phyloP scores from a whole-genome alignment of 2,329 filamentous ascomycete genomes.

The Colletotrichum lentis region DNA sequence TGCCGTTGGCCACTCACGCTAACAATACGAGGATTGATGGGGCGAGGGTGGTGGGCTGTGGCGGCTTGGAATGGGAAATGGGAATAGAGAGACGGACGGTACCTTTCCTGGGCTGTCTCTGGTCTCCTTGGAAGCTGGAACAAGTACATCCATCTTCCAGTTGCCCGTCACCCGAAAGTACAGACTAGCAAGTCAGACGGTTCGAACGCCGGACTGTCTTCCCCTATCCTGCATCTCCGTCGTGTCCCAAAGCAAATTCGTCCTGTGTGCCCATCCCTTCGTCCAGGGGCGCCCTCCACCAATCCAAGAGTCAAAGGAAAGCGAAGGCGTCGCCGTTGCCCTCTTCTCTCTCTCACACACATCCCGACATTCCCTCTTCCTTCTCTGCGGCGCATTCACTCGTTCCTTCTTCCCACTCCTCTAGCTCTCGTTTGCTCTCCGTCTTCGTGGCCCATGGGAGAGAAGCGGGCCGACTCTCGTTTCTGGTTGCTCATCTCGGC shows the following conservation, averaged over 20 bases:
- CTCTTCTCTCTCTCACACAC: neutral
- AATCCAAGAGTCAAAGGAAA: neutral
- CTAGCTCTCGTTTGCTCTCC: conserved; percentile 11
- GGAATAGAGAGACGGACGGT: neutral
- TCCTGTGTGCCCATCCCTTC: conserved; percentile 18
- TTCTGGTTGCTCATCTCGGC: conserved; percentile 9
- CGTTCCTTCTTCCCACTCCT: conserved; percentile 16
- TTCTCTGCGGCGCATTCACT: conserved; percentile 8
- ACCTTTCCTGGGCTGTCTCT: neutral
- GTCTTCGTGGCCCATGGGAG: conserved; percentile 12
- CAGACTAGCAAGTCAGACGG: neutral
- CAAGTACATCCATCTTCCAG: neutral
- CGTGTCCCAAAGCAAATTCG: conserved; percentile 19
- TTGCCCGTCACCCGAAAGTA: neutral
- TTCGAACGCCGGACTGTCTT: conserved; percentile 15
- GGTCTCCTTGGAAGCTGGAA: neutral
- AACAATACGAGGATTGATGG: conserved; percentile 31
- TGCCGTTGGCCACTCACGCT: conserved; percentile 3
- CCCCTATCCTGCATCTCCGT: conserved; percentile 10
- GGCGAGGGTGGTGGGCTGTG: conserved; percentile 32
- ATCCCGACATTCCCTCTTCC: neutral
- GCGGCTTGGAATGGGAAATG: conserved; percentile 26
- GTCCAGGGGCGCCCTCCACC: conserved; percentile 19
- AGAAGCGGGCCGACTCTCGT: conserved; percentile 20
- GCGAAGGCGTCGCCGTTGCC: neutral